Evolutionary conservation across 1,284 basidiomycete species (phyloP).

Genomic region (Stygiomarasmius scandens): DNA sequence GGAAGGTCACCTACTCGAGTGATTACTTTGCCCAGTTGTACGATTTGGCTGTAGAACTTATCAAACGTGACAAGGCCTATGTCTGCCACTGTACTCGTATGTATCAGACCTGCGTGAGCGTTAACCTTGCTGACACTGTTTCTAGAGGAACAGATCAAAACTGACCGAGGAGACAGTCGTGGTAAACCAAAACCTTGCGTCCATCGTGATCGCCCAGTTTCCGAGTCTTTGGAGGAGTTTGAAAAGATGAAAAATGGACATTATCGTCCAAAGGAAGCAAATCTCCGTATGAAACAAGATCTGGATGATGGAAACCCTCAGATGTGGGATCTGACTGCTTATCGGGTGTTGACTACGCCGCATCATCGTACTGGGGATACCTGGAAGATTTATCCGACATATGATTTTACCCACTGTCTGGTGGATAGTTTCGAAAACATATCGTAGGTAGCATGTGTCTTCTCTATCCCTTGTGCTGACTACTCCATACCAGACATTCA

Average conservation of each 20-base stretch:
- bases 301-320: conserved; percentile 93
- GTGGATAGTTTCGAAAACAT: conserved; percentile 99
- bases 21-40: conserved; percentile 95
- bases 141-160: conserved; percentile 88
- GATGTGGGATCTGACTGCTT: conserved; percentile 99
- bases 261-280: conserved; percentile 90
- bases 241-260: conserved; percentile 91
- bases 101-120: conserved; percentile 31
- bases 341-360: conserved; percentile 87
- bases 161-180: conserved; percentile 82
- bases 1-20: conserved; percentile 98
- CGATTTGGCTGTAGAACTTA: conserved; percentile 89
- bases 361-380: conserved; percentile 94
- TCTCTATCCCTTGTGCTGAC: neutral
- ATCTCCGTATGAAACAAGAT: conserved; percentile 98
- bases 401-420: conserved; percentile 98
- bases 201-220: conserved; percentile 83
- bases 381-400: conserved; percentile 97
- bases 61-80: conserved; percentile 91
- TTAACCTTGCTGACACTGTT: conserved; percentile 7
- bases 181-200: conserved; percentile 86
- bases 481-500: conserved; percentile 72
- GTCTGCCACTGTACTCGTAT: conserved; percentile 93
- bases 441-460: conserved; percentile 63
- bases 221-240: conserved; percentile 89